phyloP scores from a whole-genome alignment of 192 early-diverging fungal species.

The Backusella australiensis region DNA sequence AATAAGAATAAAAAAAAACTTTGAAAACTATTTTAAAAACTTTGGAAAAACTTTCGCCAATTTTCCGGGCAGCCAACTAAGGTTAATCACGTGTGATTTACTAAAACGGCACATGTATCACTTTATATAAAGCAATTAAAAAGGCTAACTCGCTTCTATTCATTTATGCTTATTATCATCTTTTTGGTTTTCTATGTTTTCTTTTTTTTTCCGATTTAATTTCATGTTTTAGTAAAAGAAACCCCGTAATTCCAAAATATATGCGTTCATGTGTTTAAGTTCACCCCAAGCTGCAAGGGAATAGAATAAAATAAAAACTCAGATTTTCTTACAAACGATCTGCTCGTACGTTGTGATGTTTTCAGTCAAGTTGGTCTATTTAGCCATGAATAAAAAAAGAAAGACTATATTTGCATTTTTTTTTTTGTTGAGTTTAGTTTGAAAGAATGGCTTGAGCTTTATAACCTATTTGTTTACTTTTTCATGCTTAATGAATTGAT shows the following conservation, averaged over 20 bases:
- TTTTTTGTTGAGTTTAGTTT: too few species aligned
- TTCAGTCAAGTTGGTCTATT: too few species aligned
- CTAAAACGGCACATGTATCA: background rate
- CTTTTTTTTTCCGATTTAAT: background rate
- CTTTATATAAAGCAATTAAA: background rate
- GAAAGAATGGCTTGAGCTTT: too few species aligned
- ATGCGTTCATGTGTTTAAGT: background rate
- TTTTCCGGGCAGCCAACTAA: background rate
- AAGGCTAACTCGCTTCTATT: background rate
- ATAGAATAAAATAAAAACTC: conserved; percentile 1
- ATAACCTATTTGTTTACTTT: too few species aligned
- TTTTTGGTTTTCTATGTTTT: background rate
- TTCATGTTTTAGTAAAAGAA: background rate
- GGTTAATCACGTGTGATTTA: background rate
- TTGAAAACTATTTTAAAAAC: background rate
- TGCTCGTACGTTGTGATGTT: background rate
- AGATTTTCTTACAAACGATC: background rate
- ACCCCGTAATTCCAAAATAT: background rate
- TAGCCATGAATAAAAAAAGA: too few species aligned
- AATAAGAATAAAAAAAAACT: conserved; percentile 6
- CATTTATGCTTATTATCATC: background rate
- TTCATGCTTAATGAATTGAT: too few species aligned
- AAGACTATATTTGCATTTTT: too few species aligned
- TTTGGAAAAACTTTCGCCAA: background rate
- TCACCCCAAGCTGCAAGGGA: background rate